Percentiles rank a stretch among this genome's conserved stretches.
phyloP scores from a whole-genome alignment of 257 asterid species.

The Verbena officinalis region DNA sequence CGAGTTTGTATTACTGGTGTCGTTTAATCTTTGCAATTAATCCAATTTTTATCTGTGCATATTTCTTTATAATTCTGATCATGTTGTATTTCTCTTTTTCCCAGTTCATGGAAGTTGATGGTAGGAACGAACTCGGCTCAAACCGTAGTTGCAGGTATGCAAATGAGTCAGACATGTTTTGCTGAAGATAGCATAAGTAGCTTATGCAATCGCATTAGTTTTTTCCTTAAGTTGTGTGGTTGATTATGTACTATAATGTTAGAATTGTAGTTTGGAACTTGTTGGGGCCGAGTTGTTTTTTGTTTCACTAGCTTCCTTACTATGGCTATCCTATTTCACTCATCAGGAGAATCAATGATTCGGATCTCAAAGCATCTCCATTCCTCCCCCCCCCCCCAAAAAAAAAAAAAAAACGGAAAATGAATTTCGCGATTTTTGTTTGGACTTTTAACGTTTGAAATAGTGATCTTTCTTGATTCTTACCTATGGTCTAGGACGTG shows the following conservation, averaged over 20 bases:
- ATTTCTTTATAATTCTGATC: slow-evolving; percentile 23
- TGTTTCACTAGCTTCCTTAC: background rate
- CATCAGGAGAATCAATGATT: slow-evolving; percentile 7
- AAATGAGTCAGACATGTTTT: slow-evolving; percentile 14
- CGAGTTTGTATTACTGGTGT: too few relatives aligned
- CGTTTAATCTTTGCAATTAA: background rate
- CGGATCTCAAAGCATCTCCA: background rate
- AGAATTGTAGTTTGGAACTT: slow-evolving; percentile 24
- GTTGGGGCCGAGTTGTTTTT: slow-evolving; percentile 21
- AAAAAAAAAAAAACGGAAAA: background rate
- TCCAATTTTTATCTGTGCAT: background rate
- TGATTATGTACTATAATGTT: slow-evolving; percentile 17
- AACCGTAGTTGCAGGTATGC: slow-evolving; percentile 21
- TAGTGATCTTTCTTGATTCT: too few relatives aligned
- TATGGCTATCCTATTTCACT: slow-evolving; percentile 20
- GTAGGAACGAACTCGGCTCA: slow-evolving; percentile 20
- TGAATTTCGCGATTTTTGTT: background rate
- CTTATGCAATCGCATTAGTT: background rate
- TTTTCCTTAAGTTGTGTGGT: slow-evolving; percentile 22
- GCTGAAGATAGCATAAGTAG: slow-evolving; percentile 18
- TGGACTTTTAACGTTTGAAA: background rate
- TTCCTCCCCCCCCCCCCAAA: background rate
- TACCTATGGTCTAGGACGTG: too few relatives aligned
- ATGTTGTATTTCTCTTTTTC: background rate
- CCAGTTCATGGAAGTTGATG: slow-evolving; percentile 28